phyloP scores from a whole-genome alignment of 2,329 filamentous ascomycete species.

The Epichloe glyceriae region DNA sequence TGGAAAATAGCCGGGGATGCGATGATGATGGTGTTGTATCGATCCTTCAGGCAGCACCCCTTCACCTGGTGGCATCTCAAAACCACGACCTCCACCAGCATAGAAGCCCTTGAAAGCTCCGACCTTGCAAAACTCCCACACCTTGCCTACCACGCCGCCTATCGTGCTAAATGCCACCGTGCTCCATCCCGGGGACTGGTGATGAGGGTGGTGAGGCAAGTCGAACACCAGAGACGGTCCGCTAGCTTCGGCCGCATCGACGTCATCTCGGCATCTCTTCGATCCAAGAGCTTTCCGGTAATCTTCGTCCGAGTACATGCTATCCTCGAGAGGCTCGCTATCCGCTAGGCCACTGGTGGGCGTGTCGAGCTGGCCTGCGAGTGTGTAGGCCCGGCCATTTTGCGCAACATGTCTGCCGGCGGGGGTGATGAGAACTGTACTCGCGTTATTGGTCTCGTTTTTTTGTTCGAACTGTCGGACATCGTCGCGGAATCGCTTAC shows the following conservation, averaged over 20 bases:
- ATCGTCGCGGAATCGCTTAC: slow-evolving; percentile 30
- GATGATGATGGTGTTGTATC: slow-evolving; percentile 9
- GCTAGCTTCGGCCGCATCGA: slow-evolving; percentile 20
- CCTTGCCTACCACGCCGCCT: slow-evolving; percentile 57
- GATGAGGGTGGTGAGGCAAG: slow-evolving; percentile 17
- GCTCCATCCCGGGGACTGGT: slow-evolving; percentile 35
- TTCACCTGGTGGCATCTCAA: slow-evolving; percentile 34
- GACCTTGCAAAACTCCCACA: slow-evolving; percentile 71
- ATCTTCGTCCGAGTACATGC: slow-evolving; percentile 43
- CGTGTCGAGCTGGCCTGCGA: slow-evolving; percentile 42
- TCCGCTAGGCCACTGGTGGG: slow-evolving; percentile 22
- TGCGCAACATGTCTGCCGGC: slow-evolving; percentile 2
- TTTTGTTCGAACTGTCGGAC: not conserved
- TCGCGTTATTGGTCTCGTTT: not conserved
- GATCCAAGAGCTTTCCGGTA: slow-evolving; percentile 41
- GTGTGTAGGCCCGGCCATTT: slow-evolving; percentile 24
- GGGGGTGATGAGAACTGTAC: slow-evolving; percentile 3
- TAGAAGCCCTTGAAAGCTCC: slow-evolving; percentile 73
- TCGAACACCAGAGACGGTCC: slow-evolving; percentile 21
- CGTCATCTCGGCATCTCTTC: slow-evolving; percentile 25
- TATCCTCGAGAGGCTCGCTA: slow-evolving; percentile 33
- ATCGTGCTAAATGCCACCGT: slow-evolving; percentile 47
- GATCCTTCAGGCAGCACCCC: slow-evolving; percentile 10
- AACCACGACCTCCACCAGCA: slow-evolving; percentile 67
- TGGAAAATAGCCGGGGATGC: slow-evolving; percentile 19